Evolutionary conservation across 306 rosid genomes (phyloP).

Genomic region (Prunus armeniaca): DNA sequence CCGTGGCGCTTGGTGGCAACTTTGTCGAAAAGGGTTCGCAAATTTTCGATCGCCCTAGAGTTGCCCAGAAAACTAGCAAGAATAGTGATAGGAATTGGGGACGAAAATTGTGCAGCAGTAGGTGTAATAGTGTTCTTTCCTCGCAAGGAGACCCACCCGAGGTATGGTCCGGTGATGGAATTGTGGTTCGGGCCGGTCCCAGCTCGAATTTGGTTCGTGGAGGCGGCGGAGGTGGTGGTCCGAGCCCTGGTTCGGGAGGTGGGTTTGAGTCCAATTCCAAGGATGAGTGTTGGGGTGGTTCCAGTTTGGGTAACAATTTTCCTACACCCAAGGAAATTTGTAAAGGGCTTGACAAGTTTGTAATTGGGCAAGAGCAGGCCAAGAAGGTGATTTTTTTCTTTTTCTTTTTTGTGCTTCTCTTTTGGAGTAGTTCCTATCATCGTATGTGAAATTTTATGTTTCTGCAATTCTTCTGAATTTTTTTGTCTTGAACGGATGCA

Average conservation of each 20-base stretch:
- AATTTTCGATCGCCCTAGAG: constrained; percentile 17
- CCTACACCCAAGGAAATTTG: constrained; percentile 97
- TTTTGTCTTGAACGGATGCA: constrained; percentile 25
- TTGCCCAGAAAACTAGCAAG: not conserved
- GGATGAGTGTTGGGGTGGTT: constrained; percentile 88
- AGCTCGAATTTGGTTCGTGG: constrained; percentile 50
- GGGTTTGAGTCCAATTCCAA: constrained; percentile 52
- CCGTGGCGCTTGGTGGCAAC: constrained; percentile 61
- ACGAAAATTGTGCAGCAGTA: constrained; percentile 21
- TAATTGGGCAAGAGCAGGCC: constrained; percentile 94
- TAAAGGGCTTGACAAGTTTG: constrained; percentile 87
- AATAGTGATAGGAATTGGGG: constrained; percentile 24
- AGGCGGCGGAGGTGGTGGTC: constrained; percentile 40
- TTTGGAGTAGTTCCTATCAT: not conserved
- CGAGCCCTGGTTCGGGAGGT: constrained; percentile 51
- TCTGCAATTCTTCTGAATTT: not conserved
- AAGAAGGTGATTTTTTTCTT: constrained; percentile 59
- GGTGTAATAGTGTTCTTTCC: constrained; percentile 20
- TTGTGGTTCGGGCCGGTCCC: constrained; percentile 57
- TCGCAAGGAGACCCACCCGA: constrained; percentile 85
- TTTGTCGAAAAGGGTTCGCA: constrained; percentile 36
- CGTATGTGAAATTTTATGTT: not conserved
- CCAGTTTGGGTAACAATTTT: constrained; percentile 66
- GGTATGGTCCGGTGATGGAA: constrained; percentile 91
- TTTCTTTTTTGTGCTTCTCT: not conserved